phyloP scores from a whole-genome alignment of 495 filamentous ascomycete species.

The Chlorociboria aeruginascens region DNA sequence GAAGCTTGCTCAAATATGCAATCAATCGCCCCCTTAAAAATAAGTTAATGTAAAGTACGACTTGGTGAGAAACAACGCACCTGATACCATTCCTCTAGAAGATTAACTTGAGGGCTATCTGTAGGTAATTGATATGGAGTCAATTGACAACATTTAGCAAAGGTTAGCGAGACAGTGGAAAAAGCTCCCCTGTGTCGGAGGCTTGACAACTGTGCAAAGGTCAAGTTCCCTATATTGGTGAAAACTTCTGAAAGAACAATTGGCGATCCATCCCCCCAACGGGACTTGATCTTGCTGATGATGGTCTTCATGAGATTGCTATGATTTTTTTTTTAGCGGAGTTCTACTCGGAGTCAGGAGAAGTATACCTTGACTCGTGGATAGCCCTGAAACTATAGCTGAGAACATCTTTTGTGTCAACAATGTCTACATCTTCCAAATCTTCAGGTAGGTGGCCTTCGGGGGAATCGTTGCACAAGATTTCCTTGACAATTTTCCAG shows the following conservation, averaged over 20 bases:
- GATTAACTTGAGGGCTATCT: slow-evolving; percentile 18
- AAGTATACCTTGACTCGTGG: slow-evolving; percentile 73
- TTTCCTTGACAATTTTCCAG: slow-evolving; percentile 60
- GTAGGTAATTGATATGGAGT: slow-evolving; percentile 25
- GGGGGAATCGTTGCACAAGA: slow-evolving; percentile 83
- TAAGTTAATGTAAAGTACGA: neutral
- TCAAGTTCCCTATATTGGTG: slow-evolving; percentile 48
- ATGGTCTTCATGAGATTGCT: slow-evolving; percentile 48
- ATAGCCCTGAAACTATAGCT: slow-evolving; percentile 90
- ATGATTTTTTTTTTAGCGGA: neutral
- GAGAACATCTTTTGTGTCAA: slow-evolving; percentile 72
- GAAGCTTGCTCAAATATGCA: slow-evolving; percentile 59
- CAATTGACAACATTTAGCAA: slow-evolving; percentile 61
- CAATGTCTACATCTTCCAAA: slow-evolving; percentile 50
- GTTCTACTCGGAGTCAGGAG: neutral
- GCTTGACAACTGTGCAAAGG: slow-evolving; percentile 69
- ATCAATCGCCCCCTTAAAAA: slow-evolving; percentile 36
- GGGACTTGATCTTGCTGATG: slow-evolving; percentile 29
- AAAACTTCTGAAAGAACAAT: slow-evolving; percentile 33
- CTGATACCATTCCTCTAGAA: slow-evolving; percentile 56
- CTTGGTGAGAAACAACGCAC: slow-evolving; percentile 27
- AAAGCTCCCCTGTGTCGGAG: slow-evolving; percentile 90
- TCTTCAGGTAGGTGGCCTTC: slow-evolving; percentile 76
- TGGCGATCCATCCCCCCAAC: slow-evolving; percentile 21
- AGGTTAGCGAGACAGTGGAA: slow-evolving; percentile 82